Percentiles rank a stretch among this genome's conserved stretches.
These are phyloP conservation scores for Ceratobasidium sp. DNA, from an alignment of 1,284 basidiomycete species.

Conservation along the genomic window DNA sequence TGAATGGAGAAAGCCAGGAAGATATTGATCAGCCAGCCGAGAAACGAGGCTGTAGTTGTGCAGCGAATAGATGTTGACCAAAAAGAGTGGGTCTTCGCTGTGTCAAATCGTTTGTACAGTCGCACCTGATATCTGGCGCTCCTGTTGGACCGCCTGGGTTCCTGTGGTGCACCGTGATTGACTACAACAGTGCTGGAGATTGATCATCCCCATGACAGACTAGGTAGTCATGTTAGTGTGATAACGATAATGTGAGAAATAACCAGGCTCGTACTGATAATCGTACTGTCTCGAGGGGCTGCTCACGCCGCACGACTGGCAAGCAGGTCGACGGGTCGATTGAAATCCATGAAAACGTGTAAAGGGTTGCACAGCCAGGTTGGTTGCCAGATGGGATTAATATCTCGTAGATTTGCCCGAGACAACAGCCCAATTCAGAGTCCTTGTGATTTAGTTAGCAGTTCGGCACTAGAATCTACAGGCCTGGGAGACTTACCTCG, in stretches of 20 bases:
- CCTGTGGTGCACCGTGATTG: neutral
- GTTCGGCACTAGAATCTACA: neutral
- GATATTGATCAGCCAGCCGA: neutral
- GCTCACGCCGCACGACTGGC: neutral
- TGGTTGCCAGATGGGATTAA: neutral
- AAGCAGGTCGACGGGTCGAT: neutral
- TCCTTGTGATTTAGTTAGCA: neutral
- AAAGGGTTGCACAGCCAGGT: neutral
- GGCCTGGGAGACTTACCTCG: no score
- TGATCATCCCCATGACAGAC: neutral
- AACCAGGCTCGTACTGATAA: neutral
- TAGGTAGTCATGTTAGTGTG: neutral
- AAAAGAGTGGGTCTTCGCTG: neutral
- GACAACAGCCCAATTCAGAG: conserved; percentile 1
- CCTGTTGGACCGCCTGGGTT: neutral
- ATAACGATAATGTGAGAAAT: neutral
- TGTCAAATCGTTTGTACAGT: neutral
- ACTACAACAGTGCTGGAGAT: conserved; percentile 17
- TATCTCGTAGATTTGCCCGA: no score
- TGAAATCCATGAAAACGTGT: neutral
- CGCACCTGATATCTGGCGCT: conserved; percentile 1
- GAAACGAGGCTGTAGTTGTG: conserved; percentile 8
- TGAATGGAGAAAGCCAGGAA: neutral
- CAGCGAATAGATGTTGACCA: conserved; percentile 11
- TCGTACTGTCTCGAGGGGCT: neutral